Percentiles rank a stretch among this genome's conserved stretches.
These are phyloP conservation scores for Aspergillus steynii DNA, from an alignment of 495 filamentous ascomycete genomes.

Conservation along the genomic window DNA sequence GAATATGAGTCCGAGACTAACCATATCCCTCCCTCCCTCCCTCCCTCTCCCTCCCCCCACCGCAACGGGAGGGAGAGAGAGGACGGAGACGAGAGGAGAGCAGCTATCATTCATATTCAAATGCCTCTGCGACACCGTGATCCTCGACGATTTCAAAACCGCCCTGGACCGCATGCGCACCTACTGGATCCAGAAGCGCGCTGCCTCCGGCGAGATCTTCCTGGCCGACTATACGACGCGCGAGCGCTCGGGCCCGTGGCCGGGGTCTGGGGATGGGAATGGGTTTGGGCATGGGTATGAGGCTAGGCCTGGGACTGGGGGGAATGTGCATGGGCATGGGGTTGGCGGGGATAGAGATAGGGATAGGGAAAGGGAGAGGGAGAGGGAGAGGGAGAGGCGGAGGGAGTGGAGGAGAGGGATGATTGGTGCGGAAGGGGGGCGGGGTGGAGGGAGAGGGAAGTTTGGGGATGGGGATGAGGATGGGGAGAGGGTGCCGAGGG, in stretches of 20 bases:
- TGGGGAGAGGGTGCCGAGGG: background rate
- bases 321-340: too few relatives aligned
- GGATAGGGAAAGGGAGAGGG: too few relatives aligned
- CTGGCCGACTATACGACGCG: slow-evolving; percentile 4
- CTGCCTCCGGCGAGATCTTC: slow-evolving; percentile 13
- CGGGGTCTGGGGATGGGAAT: background rate
- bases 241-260: background rate
- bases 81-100: too few relatives aligned
- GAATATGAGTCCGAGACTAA: too few relatives aligned
- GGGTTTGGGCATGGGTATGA: too few relatives aligned
- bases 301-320: too few relatives aligned
- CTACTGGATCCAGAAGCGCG: slow-evolving; percentile 30
- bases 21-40: background rate
- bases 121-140: slow-evolving; percentile 57
- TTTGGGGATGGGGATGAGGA: background rate
- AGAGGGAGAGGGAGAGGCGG: too few relatives aligned
- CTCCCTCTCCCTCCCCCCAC: background rate
- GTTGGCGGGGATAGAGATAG: background rate
- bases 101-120: slow-evolving; percentile 59
- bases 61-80: background rate
- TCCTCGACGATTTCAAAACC: slow-evolving; percentile 65
- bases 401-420: background rate
- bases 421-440: too few relatives aligned
- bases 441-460: background rate
- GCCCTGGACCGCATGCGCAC: slow-evolving; percentile 44